Evolutionary conservation across 495 filamentous ascomycete species (phyloP), one percentile per base, ranked within the genome.

Genomic region (Tuber brumale): DNA sequence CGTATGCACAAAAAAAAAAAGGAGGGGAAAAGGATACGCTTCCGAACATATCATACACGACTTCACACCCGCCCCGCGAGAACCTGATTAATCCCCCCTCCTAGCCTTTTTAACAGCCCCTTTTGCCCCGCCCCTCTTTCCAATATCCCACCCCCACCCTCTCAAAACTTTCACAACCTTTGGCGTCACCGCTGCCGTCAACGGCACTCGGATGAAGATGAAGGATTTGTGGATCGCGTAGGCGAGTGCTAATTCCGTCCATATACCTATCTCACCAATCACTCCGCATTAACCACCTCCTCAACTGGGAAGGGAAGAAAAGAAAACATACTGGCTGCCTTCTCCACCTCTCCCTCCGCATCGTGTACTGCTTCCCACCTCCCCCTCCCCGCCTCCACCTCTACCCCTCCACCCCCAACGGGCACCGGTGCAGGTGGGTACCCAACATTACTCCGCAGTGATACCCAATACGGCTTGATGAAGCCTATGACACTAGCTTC

Each of bases 151-250:
- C 5, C 95, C 95, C 94, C 94, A 97, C 8, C 89, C 86, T 74
- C 95, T 85, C 7, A 99, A 86, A 23, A 89, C 88, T 85, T 93
- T 94, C 76, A 97, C 95, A 18, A 98, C 91, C 83, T 95, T 97
- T 3, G 96, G 95, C 10, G 92, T 93, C 21, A 97, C 88, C 1
- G 93, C 95, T 19, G 92, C 94, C 3, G 95, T 94, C 77, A 97
- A 83, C 3, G 95, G 95, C 3, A 99, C 92, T 14, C 95, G 89
- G 73, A 98, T 85, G 84, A 99, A 97, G 72, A 99, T 97, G 84
- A 99, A 94, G 77, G 92, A 95, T 85, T 99, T 99, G 87, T 99
- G 95, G 72, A 99, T 91, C 0, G 95, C 95, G 80, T 99, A 99
- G 9, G 95, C 96, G 21, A 99, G 88, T 21, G 92, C 95, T 41